These are phyloP conservation scores for Dictyostelium purpureum DNA, from an alignment of 78 protist species.

Conservation along the genomic window DNA sequence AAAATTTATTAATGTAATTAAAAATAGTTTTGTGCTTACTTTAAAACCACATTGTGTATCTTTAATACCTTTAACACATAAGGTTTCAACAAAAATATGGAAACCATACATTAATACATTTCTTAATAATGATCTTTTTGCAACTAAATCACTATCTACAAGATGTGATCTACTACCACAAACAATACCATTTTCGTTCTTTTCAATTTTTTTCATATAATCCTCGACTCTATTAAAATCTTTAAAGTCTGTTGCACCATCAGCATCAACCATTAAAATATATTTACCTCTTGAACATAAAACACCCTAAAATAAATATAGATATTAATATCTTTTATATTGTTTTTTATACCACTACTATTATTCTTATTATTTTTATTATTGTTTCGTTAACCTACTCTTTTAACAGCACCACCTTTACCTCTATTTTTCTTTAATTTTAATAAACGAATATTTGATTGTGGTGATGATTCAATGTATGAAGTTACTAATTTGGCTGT, in stretches of 20 bases:
- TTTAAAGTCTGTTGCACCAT: constrained; percentile 85
- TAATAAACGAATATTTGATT: constrained; percentile 60
- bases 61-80: constrained; percentile 59
- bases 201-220: constrained; percentile 13
- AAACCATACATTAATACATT: constrained; percentile 80
- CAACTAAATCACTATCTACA: constrained; percentile 67
- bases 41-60: constrained; percentile 86
- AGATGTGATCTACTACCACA: constrained; percentile 88
- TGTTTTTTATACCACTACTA: too few relatives aligned
- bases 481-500: constrained; percentile 38
- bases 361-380: too few relatives aligned
- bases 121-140: constrained; percentile 64
- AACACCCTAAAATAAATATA: constrained; percentile 35
- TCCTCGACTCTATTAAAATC: constrained; percentile 73
- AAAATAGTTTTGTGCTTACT: not conserved
- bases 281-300: constrained; percentile 76
- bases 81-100: constrained; percentile 61
- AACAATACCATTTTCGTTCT: constrained; percentile 53
- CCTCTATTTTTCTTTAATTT: constrained; percentile 74
- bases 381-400: constrained; percentile 22
- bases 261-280: constrained; percentile 85
- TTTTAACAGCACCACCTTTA: constrained; percentile 89
- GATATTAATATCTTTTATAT: not conserved
- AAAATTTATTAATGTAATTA: not conserved
- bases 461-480: constrained; percentile 6